phyloP scores from a whole-genome alignment of 441 rosid genomes.

The Populus hybrid region DNA sequence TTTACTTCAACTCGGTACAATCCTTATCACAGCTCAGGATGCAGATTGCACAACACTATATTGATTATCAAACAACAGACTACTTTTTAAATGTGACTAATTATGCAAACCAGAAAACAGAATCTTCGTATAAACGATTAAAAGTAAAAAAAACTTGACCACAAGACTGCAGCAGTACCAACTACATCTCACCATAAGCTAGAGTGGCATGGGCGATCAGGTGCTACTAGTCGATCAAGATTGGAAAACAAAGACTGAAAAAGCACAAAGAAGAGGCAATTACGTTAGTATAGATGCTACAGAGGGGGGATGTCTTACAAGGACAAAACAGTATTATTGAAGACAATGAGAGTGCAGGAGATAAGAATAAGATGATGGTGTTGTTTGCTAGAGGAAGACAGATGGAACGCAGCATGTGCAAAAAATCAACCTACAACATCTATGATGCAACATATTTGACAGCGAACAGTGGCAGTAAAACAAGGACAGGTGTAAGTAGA shows the following conservation, averaged over 20 bases:
- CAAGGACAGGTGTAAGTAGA: neutral
- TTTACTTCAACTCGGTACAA: neutral
- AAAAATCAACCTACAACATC: neutral
- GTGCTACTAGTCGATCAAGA: constrained; percentile 64
- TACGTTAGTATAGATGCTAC: neutral
- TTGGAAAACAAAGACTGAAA: constrained; percentile 62
- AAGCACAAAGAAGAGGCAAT: constrained; percentile 7
- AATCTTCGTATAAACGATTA: too few species aligned
- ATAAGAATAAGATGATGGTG: neutral
- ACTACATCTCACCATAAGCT: constrained; percentile 55
- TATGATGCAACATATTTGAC: neutral
- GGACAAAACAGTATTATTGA: neutral
- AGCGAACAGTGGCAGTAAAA: neutral
- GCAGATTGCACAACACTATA: neutral
- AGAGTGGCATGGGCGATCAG: constrained; percentile 71
- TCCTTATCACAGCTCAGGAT: neutral
- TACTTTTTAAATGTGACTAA: neutral
- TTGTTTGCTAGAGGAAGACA: neutral
- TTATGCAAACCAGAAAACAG: neutral
- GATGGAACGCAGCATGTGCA: neutral
- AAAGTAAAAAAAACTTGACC: neutral
- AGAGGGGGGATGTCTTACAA: neutral
- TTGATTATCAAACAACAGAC: neutral
- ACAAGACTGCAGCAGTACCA: neutral
- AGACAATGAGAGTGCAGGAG: neutral